Evolutionary conservation across 495 filamentous ascomycete species (phyloP).

Genomic region (Lentithecium fluviatile): DNA sequence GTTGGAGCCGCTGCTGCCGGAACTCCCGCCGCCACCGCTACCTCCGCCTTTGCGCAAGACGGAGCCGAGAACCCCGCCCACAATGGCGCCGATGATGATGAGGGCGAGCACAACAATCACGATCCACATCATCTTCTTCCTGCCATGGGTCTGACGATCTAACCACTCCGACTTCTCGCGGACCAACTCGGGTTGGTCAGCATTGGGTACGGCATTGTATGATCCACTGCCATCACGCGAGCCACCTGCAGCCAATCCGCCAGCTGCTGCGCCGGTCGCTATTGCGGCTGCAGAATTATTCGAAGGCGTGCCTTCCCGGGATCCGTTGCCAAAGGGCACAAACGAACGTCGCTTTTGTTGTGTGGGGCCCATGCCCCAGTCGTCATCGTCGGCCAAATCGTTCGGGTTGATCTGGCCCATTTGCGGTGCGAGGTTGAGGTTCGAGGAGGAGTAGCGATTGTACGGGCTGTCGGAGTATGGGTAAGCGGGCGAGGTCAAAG

Average conservation of each 20-base stretch:
- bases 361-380: conserved; percentile 55
- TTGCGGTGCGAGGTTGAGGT: conserved; percentile 48
- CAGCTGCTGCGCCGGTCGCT: conserved; percentile 55
- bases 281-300: conserved; percentile 38
- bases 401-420: conserved; percentile 68
- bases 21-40: conserved; percentile 16
- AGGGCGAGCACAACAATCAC: conserved; percentile 60
- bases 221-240: conserved; percentile 46
- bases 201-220: conserved; percentile 58
- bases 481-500: conserved; percentile 41
- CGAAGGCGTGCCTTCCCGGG: conserved; percentile 20
- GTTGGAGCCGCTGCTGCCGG: neutral
- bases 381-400: conserved; percentile 80
- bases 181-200: conserved; percentile 38
- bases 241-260: conserved; percentile 41
- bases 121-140: conserved; percentile 71
- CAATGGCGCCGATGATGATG: conserved; percentile 57
- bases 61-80: conserved; percentile 75
- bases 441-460: conserved; percentile 59
- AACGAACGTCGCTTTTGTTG: conserved; percentile 51
- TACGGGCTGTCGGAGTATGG: conserved; percentile 56
- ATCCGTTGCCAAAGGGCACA: conserved; percentile 51
- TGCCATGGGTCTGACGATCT: conserved; percentile 55
- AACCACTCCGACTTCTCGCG: conserved; percentile 60
- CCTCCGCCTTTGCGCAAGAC: conserved; percentile 46